Base-by-base conservation (phyloP, 176 grass and related monocot species). In the Eleusine coracana region DNA sequence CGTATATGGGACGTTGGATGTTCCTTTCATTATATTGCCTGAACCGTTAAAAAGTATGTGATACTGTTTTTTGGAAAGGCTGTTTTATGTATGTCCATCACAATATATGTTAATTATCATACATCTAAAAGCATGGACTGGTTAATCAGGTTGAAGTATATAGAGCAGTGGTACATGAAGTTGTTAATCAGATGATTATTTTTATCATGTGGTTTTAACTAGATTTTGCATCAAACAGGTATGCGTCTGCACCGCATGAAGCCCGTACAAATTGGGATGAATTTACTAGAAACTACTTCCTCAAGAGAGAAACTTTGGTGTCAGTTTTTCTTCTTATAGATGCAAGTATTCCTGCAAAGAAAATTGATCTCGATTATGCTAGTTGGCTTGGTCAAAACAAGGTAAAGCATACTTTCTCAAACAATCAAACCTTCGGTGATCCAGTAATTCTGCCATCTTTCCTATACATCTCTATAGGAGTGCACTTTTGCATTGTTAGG, bases 361-460 rank as follows among this genome's bases (percentile, higher is more conserved):
- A 98, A 84, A 95, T 98, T 78, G 96, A 98, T 90, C 92, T 98
- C 86, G 96, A 98, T 70, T 98, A 95, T 83, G 93, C 96, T 70
- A 95, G 96, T 84, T 98, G 96, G 96, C 91, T 98, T 83, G 96
- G 96, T 70, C 84, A 90, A 86, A 98, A 98, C 27, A 92, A 93
- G 91, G 96, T 90, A 86, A 72, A 64, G 1, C 66, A 73, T 82
- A 40, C 7, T 70, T 70, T 84, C 73, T 73, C 58, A 81, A 71
- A 79, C 18, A 45, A 72, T 20, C 64, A 40, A 67, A 40, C 9
- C 21, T 76, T 64, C 5, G 41, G 38, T n/a, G 38, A 44, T 77
- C 17, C 54, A 78, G 59, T 74, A 74, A 74, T 36, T 61, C 60
- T 71, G 4, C 6, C 13, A 55, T 68, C 17, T 25, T 83, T 83